A percentile compares a stretch with the other conserved stretches of the same genome.
Evolutionary conservation across 192 early-diverging fungal genomes (phyloP).

Genomic region (Spizellomyces sp.): DNA sequence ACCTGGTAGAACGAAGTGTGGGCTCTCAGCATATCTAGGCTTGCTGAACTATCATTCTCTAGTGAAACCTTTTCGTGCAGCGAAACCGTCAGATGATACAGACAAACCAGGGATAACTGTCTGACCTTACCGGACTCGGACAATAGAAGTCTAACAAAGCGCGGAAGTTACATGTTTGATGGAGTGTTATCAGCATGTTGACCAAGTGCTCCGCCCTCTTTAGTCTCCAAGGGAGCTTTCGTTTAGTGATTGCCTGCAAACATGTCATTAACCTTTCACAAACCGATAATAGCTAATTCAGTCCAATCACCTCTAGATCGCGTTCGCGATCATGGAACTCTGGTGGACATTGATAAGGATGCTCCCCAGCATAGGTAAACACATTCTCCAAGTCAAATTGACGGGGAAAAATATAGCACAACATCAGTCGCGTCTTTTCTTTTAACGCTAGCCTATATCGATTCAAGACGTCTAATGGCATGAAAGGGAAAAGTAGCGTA

Average conservation of each 20-base stretch:
- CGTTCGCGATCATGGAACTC: neutral
- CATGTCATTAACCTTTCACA: neutral
- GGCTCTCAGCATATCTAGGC: too few species aligned
- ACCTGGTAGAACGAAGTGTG: too few species aligned
- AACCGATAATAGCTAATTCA: too few species aligned
- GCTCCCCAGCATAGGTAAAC: neutral
- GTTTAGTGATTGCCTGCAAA: neutral
- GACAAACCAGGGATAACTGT: neutral
- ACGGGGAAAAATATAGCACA: conserved; percentile 3
- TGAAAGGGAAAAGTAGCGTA: neutral
- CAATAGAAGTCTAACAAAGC: conserved; percentile 36
- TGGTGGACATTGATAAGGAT: neutral
- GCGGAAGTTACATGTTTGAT: conserved; percentile 34
- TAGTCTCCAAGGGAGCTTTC: conserved; percentile 32
- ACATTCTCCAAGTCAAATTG: conserved; percentile 13
- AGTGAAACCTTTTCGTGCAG: neutral
- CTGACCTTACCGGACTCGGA: conserved; percentile 10
- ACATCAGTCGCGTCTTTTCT: neutral
- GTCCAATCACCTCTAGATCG: neutral
- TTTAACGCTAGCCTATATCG: neutral
- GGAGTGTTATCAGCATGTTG: conserved; percentile 20
- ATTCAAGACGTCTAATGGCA: neutral
- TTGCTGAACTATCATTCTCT: too few species aligned
- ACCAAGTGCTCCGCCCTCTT: conserved; percentile 21
- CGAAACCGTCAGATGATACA: neutral